Conservation (phyloP, 306 rosid species). For the Astragalus glycyphyllos region DNA sequence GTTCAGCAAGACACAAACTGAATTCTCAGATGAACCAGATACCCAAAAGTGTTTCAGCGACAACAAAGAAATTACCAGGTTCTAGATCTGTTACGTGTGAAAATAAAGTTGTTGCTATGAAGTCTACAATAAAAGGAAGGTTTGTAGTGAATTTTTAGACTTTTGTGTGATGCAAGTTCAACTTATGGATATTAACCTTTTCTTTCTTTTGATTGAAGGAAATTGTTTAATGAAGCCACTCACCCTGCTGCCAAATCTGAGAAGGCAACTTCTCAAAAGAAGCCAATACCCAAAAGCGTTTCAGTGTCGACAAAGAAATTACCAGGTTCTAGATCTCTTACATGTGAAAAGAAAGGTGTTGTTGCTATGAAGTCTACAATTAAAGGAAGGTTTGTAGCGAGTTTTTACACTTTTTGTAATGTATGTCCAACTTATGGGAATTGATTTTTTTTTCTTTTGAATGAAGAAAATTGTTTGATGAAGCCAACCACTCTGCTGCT, state of each 20-base stretch:
- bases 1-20: conserved; percentile 41
- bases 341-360: conserved; percentile 57
- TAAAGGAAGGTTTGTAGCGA: conserved; percentile 70
- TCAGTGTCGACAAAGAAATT: conserved; percentile 53
- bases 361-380: conserved; percentile 33
- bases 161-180: background rate
- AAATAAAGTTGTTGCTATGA: conserved; percentile 47
- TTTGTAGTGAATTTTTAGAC: conserved; percentile 30
- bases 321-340: conserved; percentile 43
- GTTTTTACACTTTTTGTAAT: background rate
- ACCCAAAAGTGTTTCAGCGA: conserved; percentile 49
- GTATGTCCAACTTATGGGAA: background rate
- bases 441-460: conserved; percentile 16
- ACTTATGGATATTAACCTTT: conserved; percentile 1
- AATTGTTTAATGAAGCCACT: conserved; percentile 63
- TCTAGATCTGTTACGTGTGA: conserved; percentile 47
- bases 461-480: conserved; percentile 78
- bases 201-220: conserved; percentile 56
- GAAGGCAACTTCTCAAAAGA: conserved; percentile 42
- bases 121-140: conserved; percentile 67
- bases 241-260: conserved; percentile 43
- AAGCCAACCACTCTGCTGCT: conserved; percentile 48
- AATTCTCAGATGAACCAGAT: conserved; percentile 46
- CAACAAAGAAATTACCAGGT: conserved; percentile 50
- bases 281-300: conserved; percentile 51